Conservation (phyloP, 805 yeast genomes). For the Lipomyces yamadae region DNA sequence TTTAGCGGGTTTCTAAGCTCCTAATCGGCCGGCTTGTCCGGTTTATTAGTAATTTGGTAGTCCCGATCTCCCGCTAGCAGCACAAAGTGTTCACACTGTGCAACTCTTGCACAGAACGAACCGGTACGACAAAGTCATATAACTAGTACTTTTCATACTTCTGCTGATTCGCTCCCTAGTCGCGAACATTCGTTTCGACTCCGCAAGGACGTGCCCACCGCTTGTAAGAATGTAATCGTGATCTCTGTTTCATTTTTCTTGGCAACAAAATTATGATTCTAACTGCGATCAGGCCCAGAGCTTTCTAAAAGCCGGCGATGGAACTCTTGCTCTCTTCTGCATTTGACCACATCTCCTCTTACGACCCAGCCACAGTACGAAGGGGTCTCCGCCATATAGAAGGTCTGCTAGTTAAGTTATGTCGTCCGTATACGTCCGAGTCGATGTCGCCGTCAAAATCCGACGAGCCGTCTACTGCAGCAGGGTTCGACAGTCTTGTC, state of each 20-base stretch:
- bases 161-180: background rate
- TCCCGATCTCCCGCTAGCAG: too few relatives aligned
- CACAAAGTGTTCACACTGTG: too few relatives aligned
- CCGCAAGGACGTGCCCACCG: background rate
- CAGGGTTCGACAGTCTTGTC: slow-evolving; percentile 19
- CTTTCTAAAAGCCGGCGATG: slow-evolving; percentile 19
- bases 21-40: background rate
- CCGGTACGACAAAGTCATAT: background rate
- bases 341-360: slow-evolving; percentile 35
- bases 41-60: background rate
- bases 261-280: background rate
- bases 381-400: slow-evolving; percentile 38
- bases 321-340: slow-evolving; percentile 34
- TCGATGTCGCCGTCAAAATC: slow-evolving; percentile 3
- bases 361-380: slow-evolving; percentile 36
- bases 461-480: background rate
- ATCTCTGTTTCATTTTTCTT: background rate
- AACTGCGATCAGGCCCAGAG: background rate
- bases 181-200: background rate
- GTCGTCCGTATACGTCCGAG: slow-evolving; percentile 20
- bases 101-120: too few relatives aligned
- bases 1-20: background rate
- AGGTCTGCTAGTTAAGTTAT: slow-evolving; percentile 35
- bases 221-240: background rate
- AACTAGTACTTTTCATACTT: background rate